Conservation (phyloP, 108 stramenopile species). For the Discostella stelligeroides region DNA sequence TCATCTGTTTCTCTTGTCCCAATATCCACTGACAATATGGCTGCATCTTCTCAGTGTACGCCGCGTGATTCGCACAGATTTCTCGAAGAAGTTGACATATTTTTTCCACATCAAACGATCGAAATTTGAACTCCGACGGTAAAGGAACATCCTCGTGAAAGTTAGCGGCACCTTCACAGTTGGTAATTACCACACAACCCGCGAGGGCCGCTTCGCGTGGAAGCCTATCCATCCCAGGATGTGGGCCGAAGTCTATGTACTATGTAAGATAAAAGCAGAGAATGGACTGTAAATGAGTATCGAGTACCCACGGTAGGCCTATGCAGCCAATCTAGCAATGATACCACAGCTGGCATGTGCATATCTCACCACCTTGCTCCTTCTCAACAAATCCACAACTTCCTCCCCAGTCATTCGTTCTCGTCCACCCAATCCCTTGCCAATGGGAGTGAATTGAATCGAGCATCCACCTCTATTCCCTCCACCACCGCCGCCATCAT, state of each 20-base stretch:
- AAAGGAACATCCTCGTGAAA: constrained; percentile 57
- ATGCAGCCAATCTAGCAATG: no score
- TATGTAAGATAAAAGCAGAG: background rate
- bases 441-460: constrained; percentile 49
- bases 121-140: constrained; percentile 46
- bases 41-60: constrained; percentile 36
- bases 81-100: constrained; percentile 41
- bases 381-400: constrained; percentile 41
- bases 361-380: constrained; percentile 56
- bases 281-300: background rate
- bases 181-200: constrained; percentile 57
- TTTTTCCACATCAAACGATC: constrained; percentile 40
- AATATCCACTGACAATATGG: constrained; percentile 51
- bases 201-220: constrained; percentile 60
- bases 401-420: constrained; percentile 52
- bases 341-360: no score
- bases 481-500: constrained; percentile 1
- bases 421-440: constrained; percentile 33
- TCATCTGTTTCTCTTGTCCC: constrained; percentile 46
- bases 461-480: background rate
- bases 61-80: constrained; percentile 35
- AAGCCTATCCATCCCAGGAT: constrained; percentile 65
- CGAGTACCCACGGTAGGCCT: no score
- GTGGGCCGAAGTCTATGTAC: constrained; percentile 66
- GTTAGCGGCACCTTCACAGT: constrained; percentile 55